phyloP scores from a whole-genome alignment of 345 rosid species.

The Eucalyptus melliodora region DNA sequence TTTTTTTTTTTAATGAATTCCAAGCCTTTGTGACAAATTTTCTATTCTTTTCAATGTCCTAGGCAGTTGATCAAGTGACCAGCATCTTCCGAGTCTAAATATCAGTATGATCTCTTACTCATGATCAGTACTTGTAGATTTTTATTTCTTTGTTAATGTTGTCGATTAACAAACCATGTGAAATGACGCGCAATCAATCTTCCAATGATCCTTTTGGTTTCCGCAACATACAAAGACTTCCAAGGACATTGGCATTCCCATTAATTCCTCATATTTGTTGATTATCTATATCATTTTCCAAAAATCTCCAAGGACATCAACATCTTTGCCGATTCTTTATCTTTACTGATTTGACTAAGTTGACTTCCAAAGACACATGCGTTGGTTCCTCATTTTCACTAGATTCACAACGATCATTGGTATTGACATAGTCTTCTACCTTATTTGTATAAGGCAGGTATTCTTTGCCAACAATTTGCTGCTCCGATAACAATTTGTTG shows the following conservation, averaged over 20 bases:
- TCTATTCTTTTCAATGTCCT: too few relatives aligned
- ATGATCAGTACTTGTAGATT: accelerated
- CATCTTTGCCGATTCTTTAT: not conserved
- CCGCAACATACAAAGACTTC: accelerated
- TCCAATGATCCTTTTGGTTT: not conserved
- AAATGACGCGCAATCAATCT: not conserved
- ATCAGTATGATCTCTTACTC: accelerated
- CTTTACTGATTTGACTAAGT: not conserved
- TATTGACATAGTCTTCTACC: not conserved
- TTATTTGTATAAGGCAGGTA: accelerated
- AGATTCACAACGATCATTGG: not conserved
- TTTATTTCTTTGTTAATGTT: too few relatives aligned
- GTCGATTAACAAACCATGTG: not conserved
- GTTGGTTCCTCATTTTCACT: accelerated
- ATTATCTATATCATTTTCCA: too few relatives aligned
- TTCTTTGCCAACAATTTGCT: not conserved
- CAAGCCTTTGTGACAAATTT: not conserved
- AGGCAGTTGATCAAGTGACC: too few relatives aligned
- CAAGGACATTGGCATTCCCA: not conserved
- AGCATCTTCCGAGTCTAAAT: not conserved
- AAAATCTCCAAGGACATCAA: too few relatives aligned
- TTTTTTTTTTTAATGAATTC: accelerated
- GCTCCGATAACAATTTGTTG: not conserved
- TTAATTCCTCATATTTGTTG: too few relatives aligned
- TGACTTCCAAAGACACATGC: accelerated